Conservation (phyloP, 306 rosid species). For the Lagenaria siceraria region DNA sequence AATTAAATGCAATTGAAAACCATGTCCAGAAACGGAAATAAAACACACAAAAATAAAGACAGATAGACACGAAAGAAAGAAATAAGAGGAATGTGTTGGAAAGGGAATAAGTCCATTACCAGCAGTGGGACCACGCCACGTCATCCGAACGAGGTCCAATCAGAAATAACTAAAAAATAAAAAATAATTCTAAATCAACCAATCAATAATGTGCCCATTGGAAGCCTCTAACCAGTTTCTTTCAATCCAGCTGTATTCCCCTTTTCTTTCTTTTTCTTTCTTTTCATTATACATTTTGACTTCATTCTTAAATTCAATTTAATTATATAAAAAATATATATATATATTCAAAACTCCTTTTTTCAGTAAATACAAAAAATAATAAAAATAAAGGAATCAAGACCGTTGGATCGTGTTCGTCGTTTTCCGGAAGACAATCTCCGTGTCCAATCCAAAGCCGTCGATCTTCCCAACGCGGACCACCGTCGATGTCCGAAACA, state of each 20-base stretch:
- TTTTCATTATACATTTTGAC: background rate
- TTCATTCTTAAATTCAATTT: background rate
- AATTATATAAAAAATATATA: background rate
- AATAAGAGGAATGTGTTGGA: background rate
- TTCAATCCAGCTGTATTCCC: constrained; percentile 1
- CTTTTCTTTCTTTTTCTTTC: background rate
- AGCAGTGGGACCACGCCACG: background rate
- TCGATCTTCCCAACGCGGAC: constrained; percentile 49
- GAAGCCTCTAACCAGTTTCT: background rate
- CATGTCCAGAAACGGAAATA: background rate
- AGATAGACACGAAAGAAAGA: background rate
- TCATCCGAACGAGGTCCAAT: background rate
- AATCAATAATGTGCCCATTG: background rate
- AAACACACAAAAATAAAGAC: background rate
- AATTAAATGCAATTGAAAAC: background rate
- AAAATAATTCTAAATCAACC: background rate
- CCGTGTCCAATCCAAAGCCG: constrained; percentile 84
- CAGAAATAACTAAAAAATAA: background rate
- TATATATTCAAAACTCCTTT: background rate
- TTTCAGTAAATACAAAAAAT: background rate
- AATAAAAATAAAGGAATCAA: background rate
- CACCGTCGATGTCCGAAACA: constrained; percentile 38
- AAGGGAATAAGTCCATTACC: background rate
- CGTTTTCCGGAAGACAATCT: constrained; percentile 50
- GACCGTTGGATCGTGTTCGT: constrained; percentile 15